Conservation (phyloP, 306 rosid species). For the Benincasa hispida region DNA sequence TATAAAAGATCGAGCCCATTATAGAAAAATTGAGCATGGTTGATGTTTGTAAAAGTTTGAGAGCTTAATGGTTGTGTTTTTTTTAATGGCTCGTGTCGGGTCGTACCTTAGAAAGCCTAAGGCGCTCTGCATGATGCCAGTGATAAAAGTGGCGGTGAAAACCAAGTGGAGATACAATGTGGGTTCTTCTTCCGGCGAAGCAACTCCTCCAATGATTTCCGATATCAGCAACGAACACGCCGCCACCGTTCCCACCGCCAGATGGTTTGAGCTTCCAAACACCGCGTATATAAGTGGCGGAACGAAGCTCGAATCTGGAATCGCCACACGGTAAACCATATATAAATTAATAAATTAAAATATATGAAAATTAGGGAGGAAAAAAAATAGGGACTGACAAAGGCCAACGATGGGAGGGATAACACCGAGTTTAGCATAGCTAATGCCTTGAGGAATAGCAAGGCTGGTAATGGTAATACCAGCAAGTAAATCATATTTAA, state of each 20-base stretch:
- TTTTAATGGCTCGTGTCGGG: no score
- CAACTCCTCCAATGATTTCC: slow-evolving; percentile 27
- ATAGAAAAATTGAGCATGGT: no score
- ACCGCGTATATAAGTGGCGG: slow-evolving; percentile 68
- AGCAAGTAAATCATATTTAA: slow-evolving; percentile 50
- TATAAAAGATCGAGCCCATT: no score
- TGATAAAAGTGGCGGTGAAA: slow-evolving; percentile 49
- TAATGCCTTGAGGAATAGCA: slow-evolving; percentile 95
- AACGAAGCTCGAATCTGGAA: slow-evolving; percentile 54
- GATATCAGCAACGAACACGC: slow-evolving; percentile 56
- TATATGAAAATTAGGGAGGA: no score
- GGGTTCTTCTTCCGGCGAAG: slow-evolving; percentile 15
- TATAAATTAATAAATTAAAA: no score
- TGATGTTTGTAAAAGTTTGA: no score
- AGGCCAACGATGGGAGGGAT: slow-evolving; percentile 74
- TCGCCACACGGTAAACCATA: not conserved
- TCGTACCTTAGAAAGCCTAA: slow-evolving; percentile 64
- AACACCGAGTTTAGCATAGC: slow-evolving; percentile 62
- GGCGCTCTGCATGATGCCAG: slow-evolving; percentile 47
- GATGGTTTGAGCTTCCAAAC: slow-evolving; percentile 69
- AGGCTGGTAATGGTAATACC: slow-evolving; percentile 78
- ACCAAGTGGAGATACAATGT: slow-evolving; percentile 46
- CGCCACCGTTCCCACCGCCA: slow-evolving; percentile 85
- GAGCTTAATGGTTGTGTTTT: no score
- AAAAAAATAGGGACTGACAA: slow-evolving; percentile 24